Evolutionary conservation across 768 basidiomycete genomes (phyloP).

Genomic region (Pulveroboletus sp.): DNA sequence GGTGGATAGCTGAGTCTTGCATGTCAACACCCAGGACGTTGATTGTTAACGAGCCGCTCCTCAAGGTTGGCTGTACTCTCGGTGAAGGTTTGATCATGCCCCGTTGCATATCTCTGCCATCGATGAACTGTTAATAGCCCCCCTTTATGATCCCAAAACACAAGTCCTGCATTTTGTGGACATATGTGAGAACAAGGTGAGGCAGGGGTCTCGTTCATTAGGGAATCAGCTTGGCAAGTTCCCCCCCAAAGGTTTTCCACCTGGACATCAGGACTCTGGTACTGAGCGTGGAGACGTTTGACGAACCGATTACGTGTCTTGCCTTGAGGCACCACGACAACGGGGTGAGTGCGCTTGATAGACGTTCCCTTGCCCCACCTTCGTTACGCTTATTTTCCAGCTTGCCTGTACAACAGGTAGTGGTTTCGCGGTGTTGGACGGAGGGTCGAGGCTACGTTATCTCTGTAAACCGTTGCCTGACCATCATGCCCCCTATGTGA

Average conservation of each 20-base stretch:
- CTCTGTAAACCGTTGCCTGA: constrained; percentile 48
- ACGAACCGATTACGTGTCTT: constrained; percentile 54
- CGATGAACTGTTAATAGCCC: constrained; percentile 37
- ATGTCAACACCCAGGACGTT: constrained; percentile 19
- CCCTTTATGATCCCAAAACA: constrained; percentile 54
- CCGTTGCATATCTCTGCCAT: neutral
- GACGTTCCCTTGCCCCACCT: neutral
- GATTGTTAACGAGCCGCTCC: constrained; percentile 36
- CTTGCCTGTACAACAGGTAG: constrained; percentile 20
- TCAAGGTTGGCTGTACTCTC: constrained; percentile 49
- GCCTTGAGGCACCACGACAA: constrained; percentile 43
- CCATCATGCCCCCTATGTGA: constrained; percentile 39
- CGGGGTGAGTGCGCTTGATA: constrained; percentile 3
- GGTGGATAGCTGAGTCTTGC: constrained; percentile 1
- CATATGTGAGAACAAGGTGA: constrained; percentile 34
- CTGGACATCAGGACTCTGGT: constrained; percentile 40
- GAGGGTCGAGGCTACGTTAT: constrained; percentile 40
- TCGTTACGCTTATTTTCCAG: neutral
- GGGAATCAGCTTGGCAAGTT: neutral
- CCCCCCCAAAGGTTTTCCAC: constrained; percentile 19
- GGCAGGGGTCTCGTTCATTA: neutral
- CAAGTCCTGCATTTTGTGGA: constrained; percentile 64
- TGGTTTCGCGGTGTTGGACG: constrained; percentile 18
- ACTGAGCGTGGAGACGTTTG: constrained; percentile 44
- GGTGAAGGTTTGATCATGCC: constrained; percentile 50